These are phyloP conservation scores for Lipomyces sp. DNA, from an alignment of 805 yeast species.

Conservation along the genomic window DNA sequence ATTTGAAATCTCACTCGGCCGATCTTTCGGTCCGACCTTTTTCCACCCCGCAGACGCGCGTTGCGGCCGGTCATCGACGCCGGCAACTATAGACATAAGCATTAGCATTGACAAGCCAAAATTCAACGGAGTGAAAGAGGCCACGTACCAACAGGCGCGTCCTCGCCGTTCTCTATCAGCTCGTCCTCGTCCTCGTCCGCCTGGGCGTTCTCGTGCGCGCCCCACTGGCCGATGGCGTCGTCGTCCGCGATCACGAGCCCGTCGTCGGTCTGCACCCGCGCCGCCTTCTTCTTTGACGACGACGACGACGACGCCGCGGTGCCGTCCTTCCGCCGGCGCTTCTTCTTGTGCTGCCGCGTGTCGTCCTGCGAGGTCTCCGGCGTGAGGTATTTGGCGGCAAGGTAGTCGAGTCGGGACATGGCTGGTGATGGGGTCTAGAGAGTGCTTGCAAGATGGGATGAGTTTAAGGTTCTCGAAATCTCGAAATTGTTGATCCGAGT, in stretches of 20 bases:
- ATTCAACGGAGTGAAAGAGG: too few relatives aligned
- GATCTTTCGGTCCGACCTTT: slow-evolving; percentile 14
- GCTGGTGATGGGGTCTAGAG: too few relatives aligned
- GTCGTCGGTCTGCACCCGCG: slow-evolving; percentile 7
- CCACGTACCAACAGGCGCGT: slow-evolving; percentile 24
- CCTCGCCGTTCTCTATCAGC: slow-evolving; percentile 39
- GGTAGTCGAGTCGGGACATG: slow-evolving; percentile 49
- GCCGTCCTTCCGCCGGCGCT: slow-evolving; percentile 30
- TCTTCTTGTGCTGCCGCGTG: slow-evolving; percentile 20
- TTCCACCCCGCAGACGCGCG: slow-evolving; percentile 30
- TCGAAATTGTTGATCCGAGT: too few relatives aligned
- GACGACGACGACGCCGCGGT: too few relatives aligned
- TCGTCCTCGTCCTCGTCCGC: slow-evolving; percentile 24
- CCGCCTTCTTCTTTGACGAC: background rate
- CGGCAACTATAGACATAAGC: slow-evolving; percentile 10
- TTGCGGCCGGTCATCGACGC: background rate
- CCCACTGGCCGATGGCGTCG: slow-evolving; percentile 20
- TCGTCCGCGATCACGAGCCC: slow-evolving; percentile 31
- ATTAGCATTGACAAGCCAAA: background rate
- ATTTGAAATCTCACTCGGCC: background rate
- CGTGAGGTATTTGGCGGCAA: slow-evolving; percentile 46
- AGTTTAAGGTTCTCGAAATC: too few relatives aligned
- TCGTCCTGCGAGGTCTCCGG: slow-evolving; percentile 27
- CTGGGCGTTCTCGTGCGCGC: slow-evolving; percentile 9
- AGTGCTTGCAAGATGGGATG: too few relatives aligned